phyloP scores from a whole-genome alignment of 2,329 filamentous ascomycete species.

The Trichoderma atrobrunneum region DNA sequence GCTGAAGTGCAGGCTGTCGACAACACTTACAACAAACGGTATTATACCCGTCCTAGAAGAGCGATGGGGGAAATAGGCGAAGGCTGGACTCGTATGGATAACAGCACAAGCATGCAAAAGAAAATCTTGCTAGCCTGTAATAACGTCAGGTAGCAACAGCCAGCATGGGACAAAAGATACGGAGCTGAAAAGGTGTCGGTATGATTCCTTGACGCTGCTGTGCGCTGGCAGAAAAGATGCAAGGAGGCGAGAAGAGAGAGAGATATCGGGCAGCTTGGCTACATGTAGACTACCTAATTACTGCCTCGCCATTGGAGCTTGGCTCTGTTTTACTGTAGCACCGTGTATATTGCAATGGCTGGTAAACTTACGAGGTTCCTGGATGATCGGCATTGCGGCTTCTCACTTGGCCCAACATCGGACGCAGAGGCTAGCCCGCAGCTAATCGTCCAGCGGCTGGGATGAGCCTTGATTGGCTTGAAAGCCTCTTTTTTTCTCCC shows the following conservation, averaged over 20 bases:
- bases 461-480: background rate
- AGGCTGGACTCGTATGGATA: background rate
- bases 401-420: background rate
- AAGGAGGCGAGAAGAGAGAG: background rate
- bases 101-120: background rate
- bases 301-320: background rate
- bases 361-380: constrained; percentile 6
- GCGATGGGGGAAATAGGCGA: background rate
- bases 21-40: background rate
- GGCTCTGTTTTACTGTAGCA: background rate
- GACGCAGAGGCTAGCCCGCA: background rate
- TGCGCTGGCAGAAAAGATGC: constrained; percentile 8
- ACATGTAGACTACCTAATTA: background rate
- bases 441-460: background rate
- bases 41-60: background rate
- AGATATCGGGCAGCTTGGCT: background rate
- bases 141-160: background rate
- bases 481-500: background rate
- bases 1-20: background rate
- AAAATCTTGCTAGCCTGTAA: background rate
- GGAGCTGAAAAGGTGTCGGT: background rate
- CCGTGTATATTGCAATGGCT: background rate
- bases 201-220: background rate
- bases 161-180: background rate
- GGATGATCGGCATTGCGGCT: constrained; percentile 16